phyloP scores from a whole-genome alignment of 2,329 filamentous ascomycete species.

The Drechslera avenae region DNA sequence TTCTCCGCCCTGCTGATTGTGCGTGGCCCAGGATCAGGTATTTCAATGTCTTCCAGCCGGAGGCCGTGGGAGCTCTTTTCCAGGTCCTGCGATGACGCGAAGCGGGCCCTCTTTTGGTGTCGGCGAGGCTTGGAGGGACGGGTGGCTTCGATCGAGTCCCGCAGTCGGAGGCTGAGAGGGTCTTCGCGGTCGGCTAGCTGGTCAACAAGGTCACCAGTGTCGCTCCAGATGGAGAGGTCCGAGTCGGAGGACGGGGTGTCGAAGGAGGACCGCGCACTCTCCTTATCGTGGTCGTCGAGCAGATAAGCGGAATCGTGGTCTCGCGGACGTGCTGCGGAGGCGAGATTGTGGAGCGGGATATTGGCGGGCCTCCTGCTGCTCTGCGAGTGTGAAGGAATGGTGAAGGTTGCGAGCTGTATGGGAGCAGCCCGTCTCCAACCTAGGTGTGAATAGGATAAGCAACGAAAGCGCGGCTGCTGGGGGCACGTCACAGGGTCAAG shows the following conservation, averaged over 20 bases:
- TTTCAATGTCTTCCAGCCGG: constrained; percentile 76
- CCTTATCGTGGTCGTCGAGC: constrained; percentile 55
- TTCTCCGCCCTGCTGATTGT: constrained; percentile 70
- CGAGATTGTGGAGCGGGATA: constrained; percentile 83
- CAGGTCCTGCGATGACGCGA: constrained; percentile 58
- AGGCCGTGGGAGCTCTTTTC: constrained; percentile 52
- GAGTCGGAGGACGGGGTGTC: constrained; percentile 63
- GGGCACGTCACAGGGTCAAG: constrained; percentile 42
- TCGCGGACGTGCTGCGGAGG: constrained; percentile 51
- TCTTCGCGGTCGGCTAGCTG: constrained; percentile 84
- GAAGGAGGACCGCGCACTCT: constrained; percentile 59
- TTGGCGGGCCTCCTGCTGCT: constrained; percentile 73
- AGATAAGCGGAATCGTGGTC: constrained; percentile 49
- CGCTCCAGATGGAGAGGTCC: constrained; percentile 84
- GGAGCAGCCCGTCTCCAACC: constrained; percentile 49
- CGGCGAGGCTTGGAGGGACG: constrained; percentile 53
- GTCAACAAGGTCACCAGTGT: constrained; percentile 93
- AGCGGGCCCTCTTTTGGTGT: constrained; percentile 71
- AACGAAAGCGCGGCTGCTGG: constrained; percentile 31
- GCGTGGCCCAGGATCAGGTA: constrained; percentile 71
- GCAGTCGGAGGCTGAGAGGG: constrained; percentile 68
- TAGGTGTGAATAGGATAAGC: constrained; percentile 28
- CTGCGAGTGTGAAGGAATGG: constrained; percentile 77
- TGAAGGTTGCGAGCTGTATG: constrained; percentile 70
- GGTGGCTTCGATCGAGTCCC: constrained; percentile 62